These are phyloP conservation scores for Botrytis cinerea DNA, from an alignment of 2,329 filamentous ascomycete genomes.

Conservation along the genomic window DNA sequence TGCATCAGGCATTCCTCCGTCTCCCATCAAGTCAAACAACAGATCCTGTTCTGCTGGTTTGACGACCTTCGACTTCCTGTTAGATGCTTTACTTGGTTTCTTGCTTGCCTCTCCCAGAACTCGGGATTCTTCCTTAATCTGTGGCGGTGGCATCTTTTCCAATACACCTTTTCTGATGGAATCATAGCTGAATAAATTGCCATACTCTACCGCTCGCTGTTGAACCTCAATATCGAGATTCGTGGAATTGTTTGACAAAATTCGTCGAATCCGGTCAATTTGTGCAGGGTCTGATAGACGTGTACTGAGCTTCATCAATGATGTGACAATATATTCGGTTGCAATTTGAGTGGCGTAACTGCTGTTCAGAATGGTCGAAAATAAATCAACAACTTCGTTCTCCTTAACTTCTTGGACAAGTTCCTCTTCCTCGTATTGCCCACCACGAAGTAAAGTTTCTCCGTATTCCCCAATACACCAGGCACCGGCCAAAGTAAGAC, in stretches of 20 bases:
- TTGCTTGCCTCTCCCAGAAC: slow-evolving; percentile 80
- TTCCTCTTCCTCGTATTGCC: slow-evolving; percentile 93
- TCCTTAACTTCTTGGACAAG: slow-evolving; percentile 79
- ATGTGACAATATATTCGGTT: slow-evolving; percentile 94
- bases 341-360: slow-evolving; percentile 89
- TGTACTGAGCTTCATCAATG: slow-evolving; percentile 91
- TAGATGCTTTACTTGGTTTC: slow-evolving; percentile 66
- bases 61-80: slow-evolving; percentile 72
- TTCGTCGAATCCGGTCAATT: slow-evolving; percentile 77
- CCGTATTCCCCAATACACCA: slow-evolving; percentile 99
- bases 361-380: slow-evolving; percentile 88
- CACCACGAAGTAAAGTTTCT: slow-evolving; percentile 83
- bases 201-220: slow-evolving; percentile 92
- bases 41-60: slow-evolving; percentile 91
- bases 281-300: slow-evolving; percentile 82
- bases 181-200: slow-evolving; percentile 90
- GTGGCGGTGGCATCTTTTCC: slow-evolving; percentile 96
- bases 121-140: slow-evolving; percentile 92
- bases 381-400: slow-evolving; percentile 89
- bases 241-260: slow-evolving; percentile 76
- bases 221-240: slow-evolving; percentile 95
- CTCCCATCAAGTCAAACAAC: slow-evolving; percentile 89
- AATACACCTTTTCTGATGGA: slow-evolving; percentile 84
- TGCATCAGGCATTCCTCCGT: slow-evolving; percentile 61
- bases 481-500: slow-evolving; percentile 84